phyloP scores from a whole-genome alignment of 768 basidiomycete species.

The Lepiota venenata region DNA sequence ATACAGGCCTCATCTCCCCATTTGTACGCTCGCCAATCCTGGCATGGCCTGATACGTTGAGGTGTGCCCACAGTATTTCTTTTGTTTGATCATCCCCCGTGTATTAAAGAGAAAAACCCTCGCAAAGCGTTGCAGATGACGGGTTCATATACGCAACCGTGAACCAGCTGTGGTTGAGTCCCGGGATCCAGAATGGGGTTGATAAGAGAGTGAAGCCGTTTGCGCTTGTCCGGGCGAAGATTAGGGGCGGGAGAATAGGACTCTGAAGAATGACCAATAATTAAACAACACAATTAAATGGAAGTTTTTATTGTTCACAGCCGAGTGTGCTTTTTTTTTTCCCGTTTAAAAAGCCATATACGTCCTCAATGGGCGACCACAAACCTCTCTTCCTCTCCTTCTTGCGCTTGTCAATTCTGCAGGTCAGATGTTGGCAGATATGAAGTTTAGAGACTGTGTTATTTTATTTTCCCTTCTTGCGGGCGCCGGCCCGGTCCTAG shows the following conservation, averaged over 20 bases:
- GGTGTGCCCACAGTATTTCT: neutral
- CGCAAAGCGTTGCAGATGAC: constrained; percentile 14
- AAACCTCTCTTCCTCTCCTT: too few relatives aligned
- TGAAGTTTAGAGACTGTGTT: too few relatives aligned
- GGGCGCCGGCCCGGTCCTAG: too few relatives aligned
- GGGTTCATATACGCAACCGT: constrained; percentile 14
- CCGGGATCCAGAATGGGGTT: constrained; percentile 14
- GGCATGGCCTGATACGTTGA: constrained; percentile 15
- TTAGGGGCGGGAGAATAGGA: constrained; percentile 4
- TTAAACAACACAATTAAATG: neutral
- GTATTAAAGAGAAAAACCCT: too few relatives aligned
- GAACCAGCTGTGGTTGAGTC: constrained; percentile 15
- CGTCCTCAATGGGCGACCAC: too few relatives aligned
- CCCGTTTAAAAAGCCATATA: too few relatives aligned
- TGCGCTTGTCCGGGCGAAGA: constrained; percentile 13
- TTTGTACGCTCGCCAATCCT: constrained; percentile 16
- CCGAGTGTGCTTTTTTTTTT: too few relatives aligned
- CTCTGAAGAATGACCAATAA: neutral
- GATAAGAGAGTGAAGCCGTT: constrained; percentile 15
- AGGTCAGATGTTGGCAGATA: too few relatives aligned
- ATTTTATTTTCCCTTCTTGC: too few relatives aligned
- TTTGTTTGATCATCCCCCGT: too few relatives aligned
- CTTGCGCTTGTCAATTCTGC: too few relatives aligned
- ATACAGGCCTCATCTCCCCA: constrained; percentile 12
- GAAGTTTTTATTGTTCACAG: too few relatives aligned